Percentiles rank a stretch among this genome's conserved stretches.
Conservation (phyloP, 441 rosid species). For the Arabidopsis hybrid region DNA sequence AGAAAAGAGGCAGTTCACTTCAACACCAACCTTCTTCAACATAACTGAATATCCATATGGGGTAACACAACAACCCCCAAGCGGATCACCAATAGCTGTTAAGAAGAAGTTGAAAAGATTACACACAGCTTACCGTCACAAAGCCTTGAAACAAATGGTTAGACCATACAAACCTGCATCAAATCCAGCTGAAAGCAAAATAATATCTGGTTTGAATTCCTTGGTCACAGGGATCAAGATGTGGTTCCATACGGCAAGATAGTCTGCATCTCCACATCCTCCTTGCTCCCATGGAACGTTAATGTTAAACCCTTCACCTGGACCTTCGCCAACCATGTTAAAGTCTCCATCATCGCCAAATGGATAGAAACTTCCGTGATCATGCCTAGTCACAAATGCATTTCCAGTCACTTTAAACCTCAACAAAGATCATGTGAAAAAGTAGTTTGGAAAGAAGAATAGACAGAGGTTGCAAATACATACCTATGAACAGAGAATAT, state of each 20-base stretch:
- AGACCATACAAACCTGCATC: slow-evolving; percentile 79
- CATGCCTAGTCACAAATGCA: slow-evolving; percentile 68
- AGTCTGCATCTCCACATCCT: slow-evolving; percentile 90
- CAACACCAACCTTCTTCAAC: slow-evolving; percentile 71
- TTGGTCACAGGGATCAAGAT: slow-evolving; percentile 84
- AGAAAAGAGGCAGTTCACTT: slow-evolving; percentile 4
- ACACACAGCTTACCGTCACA: not conserved
- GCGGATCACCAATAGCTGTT: slow-evolving; percentile 86
- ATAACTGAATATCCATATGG: slow-evolving; percentile 84
- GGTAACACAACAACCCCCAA: slow-evolving; percentile 85
- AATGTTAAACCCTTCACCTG: slow-evolving; percentile 91
- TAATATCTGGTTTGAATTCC: slow-evolving; percentile 83
- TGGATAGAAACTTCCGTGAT: slow-evolving; percentile 87
- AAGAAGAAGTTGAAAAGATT: slow-evolving; percentile 12
- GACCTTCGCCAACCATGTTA: slow-evolving; percentile 90
- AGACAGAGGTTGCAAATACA: slow-evolving; percentile 17
- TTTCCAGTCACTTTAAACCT: slow-evolving; percentile 7
- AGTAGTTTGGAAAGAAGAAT: slow-evolving; percentile 1
- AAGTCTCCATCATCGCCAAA: slow-evolving; percentile 77
- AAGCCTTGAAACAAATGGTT: not conserved
- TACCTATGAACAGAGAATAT: slow-evolving; percentile 99
- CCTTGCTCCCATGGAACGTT: slow-evolving; percentile 98
- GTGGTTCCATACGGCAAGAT: slow-evolving; percentile 96
- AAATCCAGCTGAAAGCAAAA: slow-evolving; percentile 91
- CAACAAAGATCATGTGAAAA: too few species aligned